Conservation (phyloP, 106 monocot genomes). For the Vanilla planifolia region DNA sequence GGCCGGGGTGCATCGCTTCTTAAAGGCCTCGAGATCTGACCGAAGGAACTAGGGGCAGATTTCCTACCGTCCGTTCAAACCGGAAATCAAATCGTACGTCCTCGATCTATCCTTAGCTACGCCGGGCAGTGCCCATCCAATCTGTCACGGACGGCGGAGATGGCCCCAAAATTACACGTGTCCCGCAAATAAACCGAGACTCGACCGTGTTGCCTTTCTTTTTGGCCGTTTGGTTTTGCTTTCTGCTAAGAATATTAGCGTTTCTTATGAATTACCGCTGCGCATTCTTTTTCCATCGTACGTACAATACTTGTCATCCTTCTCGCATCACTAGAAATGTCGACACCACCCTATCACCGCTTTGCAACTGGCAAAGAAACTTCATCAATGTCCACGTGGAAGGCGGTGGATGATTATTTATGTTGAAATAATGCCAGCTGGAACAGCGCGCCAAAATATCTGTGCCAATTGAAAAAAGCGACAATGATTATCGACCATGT, state of each 20-base stretch:
- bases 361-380: no score
- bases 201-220: not conserved
- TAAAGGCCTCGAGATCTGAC: conserved; percentile 63
- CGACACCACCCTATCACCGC: no score
- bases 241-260: conserved; percentile 2
- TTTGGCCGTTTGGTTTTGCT: not conserved
- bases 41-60: conserved; percentile 17
- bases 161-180: conserved; percentile 13
- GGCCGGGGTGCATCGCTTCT: conserved; percentile 14
- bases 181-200: conserved; percentile 6
- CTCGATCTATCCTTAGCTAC: not conserved
- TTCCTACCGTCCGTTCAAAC: conserved; percentile 10
- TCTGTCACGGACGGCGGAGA: conserved; percentile 49
- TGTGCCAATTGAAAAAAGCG: not conserved
- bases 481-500: no score
- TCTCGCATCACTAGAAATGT: no score
- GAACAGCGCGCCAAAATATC: not conserved
- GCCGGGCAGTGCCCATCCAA: conserved; percentile 26
- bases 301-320: no score
- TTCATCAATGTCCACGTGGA: no score
- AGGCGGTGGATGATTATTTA: no score
- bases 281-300: no score
- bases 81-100: conserved; percentile 24
- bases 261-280: not conserved
- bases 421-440: conserved; percentile 1